These are phyloP conservation scores for Chaetomium fimeti DNA, from an alignment of 495 filamentous ascomycete species.

Conservation along the genomic window DNA sequence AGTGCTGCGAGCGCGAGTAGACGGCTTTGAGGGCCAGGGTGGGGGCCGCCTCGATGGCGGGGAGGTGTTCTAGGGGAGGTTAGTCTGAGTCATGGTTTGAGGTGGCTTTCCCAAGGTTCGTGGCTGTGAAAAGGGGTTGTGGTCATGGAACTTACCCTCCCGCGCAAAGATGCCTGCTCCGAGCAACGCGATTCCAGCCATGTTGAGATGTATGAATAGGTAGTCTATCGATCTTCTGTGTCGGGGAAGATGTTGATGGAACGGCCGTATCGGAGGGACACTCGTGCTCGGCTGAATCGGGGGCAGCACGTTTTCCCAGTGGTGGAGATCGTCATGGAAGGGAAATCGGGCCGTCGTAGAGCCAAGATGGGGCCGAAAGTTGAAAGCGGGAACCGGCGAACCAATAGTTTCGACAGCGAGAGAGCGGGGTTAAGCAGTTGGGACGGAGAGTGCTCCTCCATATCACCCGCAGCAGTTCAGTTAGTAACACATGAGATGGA, in stretches of 20 bases:
- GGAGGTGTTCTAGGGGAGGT: conserved; percentile 41
- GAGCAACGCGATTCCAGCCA: conserved; percentile 62
- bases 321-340: not conserved
- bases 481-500: too few species aligned
- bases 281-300: not conserved
- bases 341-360: conserved; percentile 10
- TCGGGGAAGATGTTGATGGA: not conserved
- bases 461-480: too few species aligned
- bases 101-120: not conserved
- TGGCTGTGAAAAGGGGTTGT: conserved; percentile 2
- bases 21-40: conserved; percentile 56
- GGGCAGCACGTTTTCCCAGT: not conserved
- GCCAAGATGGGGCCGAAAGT: conserved; percentile 11
- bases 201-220: conserved; percentile 5
- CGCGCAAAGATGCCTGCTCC: conserved; percentile 58
- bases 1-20: conserved; percentile 59
- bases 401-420: not conserved
- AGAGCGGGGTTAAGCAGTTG: not conserved
- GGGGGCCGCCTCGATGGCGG: conserved; percentile 48
- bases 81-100: conserved; percentile 20
- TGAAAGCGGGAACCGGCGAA: not conserved
- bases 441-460: too few species aligned
- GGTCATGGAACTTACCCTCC: conserved; percentile 33
- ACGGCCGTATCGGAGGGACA: not conserved
- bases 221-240: not conserved